Evolutionary conservation across 805 yeast species (phyloP), one percentile per base, ranked within the genome.

Genomic region (Debaryomyces castellii): DNA sequence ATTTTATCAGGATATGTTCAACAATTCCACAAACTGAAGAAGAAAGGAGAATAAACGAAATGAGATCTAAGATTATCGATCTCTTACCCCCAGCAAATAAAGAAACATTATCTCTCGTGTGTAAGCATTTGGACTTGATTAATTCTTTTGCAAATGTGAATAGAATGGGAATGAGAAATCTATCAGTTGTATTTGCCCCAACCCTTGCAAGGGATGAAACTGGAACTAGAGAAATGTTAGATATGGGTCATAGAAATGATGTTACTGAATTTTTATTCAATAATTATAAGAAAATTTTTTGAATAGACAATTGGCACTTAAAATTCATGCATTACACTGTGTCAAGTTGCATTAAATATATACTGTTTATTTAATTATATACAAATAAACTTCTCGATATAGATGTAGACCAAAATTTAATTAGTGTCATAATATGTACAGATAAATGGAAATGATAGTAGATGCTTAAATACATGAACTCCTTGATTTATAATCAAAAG

Each of bases 131-230:
- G 52, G 66, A 73, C 39, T 65, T 70, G 45, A 84, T 94, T 25
- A 79, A 81, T 33, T 62, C 69, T 22, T 72, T 75, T 59, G 73
- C 80, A 38, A 64, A 63, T 10, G 59, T 66, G 37, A 94, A 91
- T 61, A 76, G 91, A 62, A 94, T 94, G 99, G 87, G 79, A 35
- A 72, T 78, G 54, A 83, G 83, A 63, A 90, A 94, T 57, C 67
- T 94, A 43, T 84, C 96, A 0, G 89, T 94, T 37, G 97, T 92
- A 6, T 94, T 94, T 73, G 96, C 97, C 1, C 98, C 99, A 3
- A 89, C 97, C 6, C 67, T 94, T 37, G 85, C 90, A 0, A 76
- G 96, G 40, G 96, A 89, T 56, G 69, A 76, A 48, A 76, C 82
- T 34, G 91, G 96, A 6, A 89, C 86, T 52, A 78, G 84, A 44